phyloP scores from a whole-genome alignment of 2,329 filamentous ascomycete genomes.

The Aureobasidium zeae region DNA sequence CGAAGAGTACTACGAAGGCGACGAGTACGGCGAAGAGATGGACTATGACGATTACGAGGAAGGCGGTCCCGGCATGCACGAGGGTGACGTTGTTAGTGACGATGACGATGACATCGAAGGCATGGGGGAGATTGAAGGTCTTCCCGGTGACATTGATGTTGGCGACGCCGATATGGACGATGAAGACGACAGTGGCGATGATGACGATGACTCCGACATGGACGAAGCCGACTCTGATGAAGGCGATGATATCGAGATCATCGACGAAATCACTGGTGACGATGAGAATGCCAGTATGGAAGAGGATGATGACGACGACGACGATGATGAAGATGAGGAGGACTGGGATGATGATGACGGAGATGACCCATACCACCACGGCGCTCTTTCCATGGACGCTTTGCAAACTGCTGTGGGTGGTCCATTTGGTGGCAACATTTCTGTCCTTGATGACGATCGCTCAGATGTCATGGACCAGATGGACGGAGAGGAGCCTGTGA shows the following conservation, averaged over 20 bases:
- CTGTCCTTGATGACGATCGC: conserved; percentile 31
- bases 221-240: conserved; percentile 55
- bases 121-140: conserved; percentile 63
- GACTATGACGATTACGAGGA: conserved; percentile 73
- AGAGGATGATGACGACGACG: conserved; percentile 42
- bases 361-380: conserved; percentile 37
- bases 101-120: conserved; percentile 73
- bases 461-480: conserved; percentile 31
- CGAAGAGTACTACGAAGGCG: conserved; percentile 74
- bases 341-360: conserved; percentile 47
- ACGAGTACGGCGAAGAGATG: conserved; percentile 83
- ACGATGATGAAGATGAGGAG: conserved; percentile 30
- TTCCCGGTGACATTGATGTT: conserved; percentile 51
- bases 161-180: conserved; percentile 85
- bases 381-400: conserved; percentile 21
- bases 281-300: conserved; percentile 39
- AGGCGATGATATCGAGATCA: conserved; percentile 36
- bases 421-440: conserved; percentile 32
- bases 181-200: conserved; percentile 54
- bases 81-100: conserved; percentile 81
- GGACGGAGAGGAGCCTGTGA: conserved; percentile 36
- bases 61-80: conserved; percentile 61
- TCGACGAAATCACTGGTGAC: conserved; percentile 40
- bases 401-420: conserved; percentile 24
- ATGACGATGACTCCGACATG: conserved; percentile 48